Base-by-base conservation (phyloP, 208 protist species). In the Naegleria lovaniensis region DNA sequence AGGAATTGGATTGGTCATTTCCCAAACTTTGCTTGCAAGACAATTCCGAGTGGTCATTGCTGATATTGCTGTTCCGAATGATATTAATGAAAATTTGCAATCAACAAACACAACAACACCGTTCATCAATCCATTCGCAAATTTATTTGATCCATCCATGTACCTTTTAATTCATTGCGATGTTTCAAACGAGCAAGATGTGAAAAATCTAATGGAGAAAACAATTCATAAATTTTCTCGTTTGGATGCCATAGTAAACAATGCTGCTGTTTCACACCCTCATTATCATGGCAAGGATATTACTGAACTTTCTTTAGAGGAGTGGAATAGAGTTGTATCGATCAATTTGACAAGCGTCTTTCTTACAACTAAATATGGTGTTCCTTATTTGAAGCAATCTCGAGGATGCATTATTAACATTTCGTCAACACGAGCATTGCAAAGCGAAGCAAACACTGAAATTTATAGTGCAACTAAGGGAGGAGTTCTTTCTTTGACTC, bases 321-420 rank as follows among this genome's bases (percentile, higher is more conserved):
- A 91, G 25, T 91, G 90, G 90, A 91, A 83, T 22, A 89, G 25
- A 38, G 6, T 52, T 41, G 16, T 91, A 7, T 13, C 0, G 43
- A 43, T 83, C 7, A 91, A 91, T 59, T 88, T 91, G 9, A 91
- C 38, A 36, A 83, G 40, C 7, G 29, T 83, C 11, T 91, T 91
- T 25, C 33, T 91, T 22, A 89, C 39, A 0, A 75, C 43, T 15
- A 86, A 91, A n/a, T 86, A 86, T 85, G 79, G 83, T 5, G 29
- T 88, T 38, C 75, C 58, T 25, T 25, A 48, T 38, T 40, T 91
- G 9, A 52, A 41, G 25, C 9, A 86, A 52, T n/a, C 33, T 11
- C 89, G 89, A 11, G 39, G 40, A 22, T 91, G 38, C 6, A 91
- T 91, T 38, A 76, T 91, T 33, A 91, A 91, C 33, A 90, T 91